Evolutionary conservation across 2,329 filamentous ascomycete species (phyloP), one percentile per base, ranked within the genome.

Genomic region (Pseudovirgaria hyperparasitica): DNA sequence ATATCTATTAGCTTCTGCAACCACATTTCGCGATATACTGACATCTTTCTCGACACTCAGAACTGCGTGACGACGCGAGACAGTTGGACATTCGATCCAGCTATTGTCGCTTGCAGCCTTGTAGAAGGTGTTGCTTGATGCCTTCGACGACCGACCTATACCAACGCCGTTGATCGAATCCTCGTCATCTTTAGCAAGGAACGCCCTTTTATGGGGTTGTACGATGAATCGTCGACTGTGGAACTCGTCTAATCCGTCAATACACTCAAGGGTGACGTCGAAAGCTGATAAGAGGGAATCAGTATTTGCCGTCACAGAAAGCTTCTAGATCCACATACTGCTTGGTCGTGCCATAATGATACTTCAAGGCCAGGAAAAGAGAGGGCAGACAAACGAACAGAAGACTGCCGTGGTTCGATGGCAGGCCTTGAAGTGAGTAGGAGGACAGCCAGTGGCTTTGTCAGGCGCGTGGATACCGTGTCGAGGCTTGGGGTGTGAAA

Each of bases 11-110:
- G 20, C n/a, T 29, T 6, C 11, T 6, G 8, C 7, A 16, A 11
- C 14, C 16, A 9, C 19, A 9, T 20, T 13, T 28, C 29, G n/a
- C n/a, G n/a, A n/a, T n/a, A 25, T 19, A 16, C 40, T 38, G 18
- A 27, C 26, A 28, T 16, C 24, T 8, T 34, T 25, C 26, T 43
- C 38, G 22, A 38, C 38, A 2, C 41, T 47, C 19, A 60, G 37
- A 27, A 66, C 52, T 10, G 77, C 79, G 51, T 84, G 78, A 8
- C 69, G 48, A 23, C 78, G 63, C 14, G 76, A 82, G 61, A 84
- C 76, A 19, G 82, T 76, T 0, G 76, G 70, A 30, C 70, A 77
- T 37, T 81, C 69, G 32, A 82, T 77, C 63, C 64, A 81, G 10
- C 63, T 70, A 48, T 82, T 84, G 37, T 66, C 50, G 5, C 39